These are phyloP conservation scores for Cryptosporidium canis DNA, from an alignment of 169 alveolate genomes.

Conservation along the genomic window DNA sequence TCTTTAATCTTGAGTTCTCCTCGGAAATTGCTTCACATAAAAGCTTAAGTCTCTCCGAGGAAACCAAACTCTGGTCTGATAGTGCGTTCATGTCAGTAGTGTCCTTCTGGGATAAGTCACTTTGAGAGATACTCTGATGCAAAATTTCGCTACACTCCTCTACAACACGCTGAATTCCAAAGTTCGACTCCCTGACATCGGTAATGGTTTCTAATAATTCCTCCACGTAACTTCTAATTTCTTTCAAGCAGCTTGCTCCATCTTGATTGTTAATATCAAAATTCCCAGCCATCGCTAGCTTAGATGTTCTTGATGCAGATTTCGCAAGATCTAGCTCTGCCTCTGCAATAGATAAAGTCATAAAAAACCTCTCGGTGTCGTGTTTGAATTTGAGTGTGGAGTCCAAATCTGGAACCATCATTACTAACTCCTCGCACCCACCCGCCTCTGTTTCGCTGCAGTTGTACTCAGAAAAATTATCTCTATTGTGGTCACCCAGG, in stretches of 20 bases:
- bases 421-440: conserved; percentile 8
- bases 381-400: conserved; percentile 59
- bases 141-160: conserved; percentile 35
- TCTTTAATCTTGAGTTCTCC: conserved; percentile 17
- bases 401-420: conserved; percentile 66
- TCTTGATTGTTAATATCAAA: not conserved
- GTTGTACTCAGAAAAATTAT: not conserved
- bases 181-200: conserved; percentile 24
- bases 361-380: conserved; percentile 61
- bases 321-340: conserved; percentile 53
- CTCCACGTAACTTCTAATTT: conserved; percentile 47
- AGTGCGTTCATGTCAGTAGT: conserved; percentile 8
- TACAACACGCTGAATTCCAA: conserved; percentile 20
- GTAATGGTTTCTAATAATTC: conserved; percentile 61
- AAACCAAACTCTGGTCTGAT: not conserved
- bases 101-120: not conserved
- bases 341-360: conserved; percentile 67
- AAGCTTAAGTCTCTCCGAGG: conserved; percentile 18
- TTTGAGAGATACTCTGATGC: not conserved
- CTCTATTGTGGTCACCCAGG: not conserved
- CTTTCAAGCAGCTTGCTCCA: conserved; percentile 53
- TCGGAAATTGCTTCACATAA: conserved; percentile 43
- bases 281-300: not conserved
- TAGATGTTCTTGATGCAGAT: conserved; percentile 15
- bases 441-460: not conserved